Evolutionary conservation across 2,329 filamentous ascomycete genomes (phyloP).

Genomic region (Rugonectria rugulosa): DNA sequence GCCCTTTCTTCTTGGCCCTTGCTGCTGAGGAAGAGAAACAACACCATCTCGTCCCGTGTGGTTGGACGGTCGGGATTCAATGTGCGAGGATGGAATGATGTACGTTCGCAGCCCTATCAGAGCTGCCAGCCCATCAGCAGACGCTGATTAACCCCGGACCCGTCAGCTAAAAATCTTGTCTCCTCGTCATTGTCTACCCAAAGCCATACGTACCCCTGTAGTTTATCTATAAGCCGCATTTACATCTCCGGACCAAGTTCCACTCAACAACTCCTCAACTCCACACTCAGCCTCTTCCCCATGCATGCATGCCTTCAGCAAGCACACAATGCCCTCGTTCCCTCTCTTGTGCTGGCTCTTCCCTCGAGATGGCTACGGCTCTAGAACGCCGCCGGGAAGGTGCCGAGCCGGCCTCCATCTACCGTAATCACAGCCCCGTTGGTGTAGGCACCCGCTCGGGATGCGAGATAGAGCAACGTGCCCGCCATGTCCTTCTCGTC

Average conservation of each 20-base stretch:
- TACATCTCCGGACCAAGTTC: conserved; percentile 17
- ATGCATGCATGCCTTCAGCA: not conserved
- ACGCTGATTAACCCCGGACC: conserved; percentile 21
- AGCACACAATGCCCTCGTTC: not conserved
- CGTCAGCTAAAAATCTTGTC: too few species aligned
- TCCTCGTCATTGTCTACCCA: too few species aligned
- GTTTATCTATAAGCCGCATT: conserved; percentile 12
- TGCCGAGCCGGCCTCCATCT: conserved; percentile 68
- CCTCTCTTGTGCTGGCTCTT: not conserved
- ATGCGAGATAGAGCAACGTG: conserved; percentile 70
- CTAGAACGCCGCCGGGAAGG: conserved; percentile 63
- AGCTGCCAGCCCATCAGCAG: conserved; percentile 18
- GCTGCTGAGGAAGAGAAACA: not conserved
- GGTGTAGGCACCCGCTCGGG: conserved; percentile 69
- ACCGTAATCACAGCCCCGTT: conserved; percentile 70
- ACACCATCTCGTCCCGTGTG: conserved; percentile 6
- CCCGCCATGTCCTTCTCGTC: conserved; percentile 68
- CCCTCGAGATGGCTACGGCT: not conserved
- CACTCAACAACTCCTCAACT: conserved; percentile 7
- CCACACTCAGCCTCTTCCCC: conserved; percentile 8
- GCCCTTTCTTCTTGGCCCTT: not conserved
- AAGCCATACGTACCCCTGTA: too few species aligned
- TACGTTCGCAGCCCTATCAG: conserved; percentile 13
- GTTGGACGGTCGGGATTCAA: conserved; percentile 32
- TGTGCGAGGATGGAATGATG: conserved; percentile 30